phyloP scores from a whole-genome alignment of 1,139 yeast genomes.

The Candida labiduridarum region DNA sequence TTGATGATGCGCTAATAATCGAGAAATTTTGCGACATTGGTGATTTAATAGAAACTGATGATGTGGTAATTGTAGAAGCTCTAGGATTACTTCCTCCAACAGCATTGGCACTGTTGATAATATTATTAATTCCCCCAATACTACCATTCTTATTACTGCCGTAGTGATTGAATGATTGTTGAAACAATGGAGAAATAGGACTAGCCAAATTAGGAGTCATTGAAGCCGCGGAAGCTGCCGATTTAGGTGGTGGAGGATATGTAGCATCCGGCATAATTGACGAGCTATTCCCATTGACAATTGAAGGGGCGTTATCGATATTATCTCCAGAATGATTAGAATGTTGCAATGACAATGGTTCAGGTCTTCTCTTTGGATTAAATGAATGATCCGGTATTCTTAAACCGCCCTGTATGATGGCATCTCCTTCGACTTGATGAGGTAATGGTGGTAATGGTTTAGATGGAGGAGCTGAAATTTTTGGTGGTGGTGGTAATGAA shows the following conservation, averaged over 20 bases:
- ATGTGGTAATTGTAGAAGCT: constrained; percentile 10
- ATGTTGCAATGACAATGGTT: constrained; percentile 44
- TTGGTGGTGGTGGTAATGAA: constrained; percentile 12
- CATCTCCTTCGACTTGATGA: constrained; percentile 8
- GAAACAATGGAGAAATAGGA: constrained; percentile 47
- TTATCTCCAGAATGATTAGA: constrained; percentile 31
- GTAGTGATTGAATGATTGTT: constrained; percentile 40
- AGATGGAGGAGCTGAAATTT: constrained; percentile 11
- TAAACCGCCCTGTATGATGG: constrained; percentile 16
- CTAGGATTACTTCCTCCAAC: constrained; percentile 12
- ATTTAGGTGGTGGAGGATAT: constrained; percentile 17
- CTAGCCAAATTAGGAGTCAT: constrained; percentile 38
- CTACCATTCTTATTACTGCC: constrained; percentile 10
- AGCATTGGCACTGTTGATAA: not conserved
- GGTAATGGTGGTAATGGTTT: constrained; percentile 17
- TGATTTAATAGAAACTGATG: constrained; percentile 11
- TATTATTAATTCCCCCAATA: not conserved
- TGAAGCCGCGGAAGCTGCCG: constrained; percentile 22
- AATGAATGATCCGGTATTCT: constrained; percentile 32
- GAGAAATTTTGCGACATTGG: constrained; percentile 14
- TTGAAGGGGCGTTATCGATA: constrained; percentile 16
- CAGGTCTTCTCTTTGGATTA: constrained; percentile 46
- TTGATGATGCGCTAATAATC: constrained; percentile 7
- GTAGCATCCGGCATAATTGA: constrained; percentile 4
- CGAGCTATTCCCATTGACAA: constrained; percentile 6